Base-by-base conservation (phyloP, 495 filamentous ascomycete genomes). In the Neurospora discreta region DNA sequence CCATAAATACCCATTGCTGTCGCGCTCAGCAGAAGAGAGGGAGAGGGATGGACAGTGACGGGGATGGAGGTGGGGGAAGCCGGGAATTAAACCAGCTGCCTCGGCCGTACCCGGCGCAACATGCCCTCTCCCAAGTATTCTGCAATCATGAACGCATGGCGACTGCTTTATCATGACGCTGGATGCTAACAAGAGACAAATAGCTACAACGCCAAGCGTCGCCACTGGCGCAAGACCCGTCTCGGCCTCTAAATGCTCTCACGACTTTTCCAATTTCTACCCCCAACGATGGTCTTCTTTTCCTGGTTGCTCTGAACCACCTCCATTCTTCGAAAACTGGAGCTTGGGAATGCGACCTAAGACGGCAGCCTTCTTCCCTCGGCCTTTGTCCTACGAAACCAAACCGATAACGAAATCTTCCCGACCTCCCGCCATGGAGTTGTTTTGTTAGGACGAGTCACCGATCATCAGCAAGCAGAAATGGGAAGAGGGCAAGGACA, bases 221-320 rank as follows among this genome's bases (percentile, higher is more conserved):
- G 95, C 84, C 95, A 99, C 86, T 99, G 95, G 95, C 93, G 95
- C 87, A 98, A 99, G 93, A 98, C 95, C 82, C 92, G 95, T 79
- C 92, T 99, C 87, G 95, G 95, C 77, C 94, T 99, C 85, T 99
- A 92, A 87, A 89, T 81, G 77, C 80, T 52, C 58, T 70, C 68
- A 69, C 76, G 69, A 52, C 72, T 72, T 73, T 72, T 72, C 77
- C 73, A 75, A 75, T 60, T 74, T 74, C 75, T 77, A 78, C 73
- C 77, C 76, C 76, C 74, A 74, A 76, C 72, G 41, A 58, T 58
- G 69, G 69, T 41, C 65, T 60, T 65, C 70, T 72, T 46, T 70
- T 71, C 73, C 72, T 74, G 71, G 74, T 71, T 65, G 52, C 52
- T 33, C 52, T 65, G 52, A 65, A 36, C 52, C 52, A 65, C 52